Evolutionary conservation across 2,329 filamentous ascomycete genomes (phyloP), one percentile per base, ranked within the genome.

Genomic region (Aureobasidium sp.): DNA sequence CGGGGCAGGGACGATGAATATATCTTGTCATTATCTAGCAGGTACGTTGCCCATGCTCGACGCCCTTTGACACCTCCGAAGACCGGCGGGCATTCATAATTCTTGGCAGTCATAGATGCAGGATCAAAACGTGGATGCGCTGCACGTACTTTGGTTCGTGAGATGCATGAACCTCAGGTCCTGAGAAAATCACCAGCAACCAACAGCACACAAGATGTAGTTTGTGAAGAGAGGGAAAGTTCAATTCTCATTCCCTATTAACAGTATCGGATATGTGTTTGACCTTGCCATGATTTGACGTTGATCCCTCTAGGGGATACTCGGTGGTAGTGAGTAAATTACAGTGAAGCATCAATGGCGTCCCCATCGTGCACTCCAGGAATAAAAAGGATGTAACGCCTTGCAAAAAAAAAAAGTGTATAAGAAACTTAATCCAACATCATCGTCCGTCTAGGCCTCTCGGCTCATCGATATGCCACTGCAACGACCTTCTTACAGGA

Each of bases 381-480:
- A 54, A n/a, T n/a, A 42, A 42, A 54, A 54, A 42, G 27, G 27
- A 40, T 53, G 25, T 42, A 54, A 54, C 51, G 51, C 51, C 51
- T 42, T 33, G 51, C 51, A 23, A 43, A n/a, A n/a, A n/a, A 54
- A 53, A 42, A 38, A 37, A 53, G 37, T 53, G 49, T 53, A 53
- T 53, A 53, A 53, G 49, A 53, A 53, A 53, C 40, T 53, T 53
- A 50, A 37, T 53, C 49, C 49, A 19, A 53, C 49, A 53, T 53
- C 33, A 8, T 38, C 49, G 49, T 11, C 49, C 49, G 37, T 33
- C 23, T 13, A 11, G 23, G 33, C 37, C 23, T 53, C 19, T 50
- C 33, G 37, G n/a, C 49, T 40, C 49, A 53, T 53, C 33, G 49
- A 53, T 29, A 38, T 53, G 49, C 35, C 15, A 19, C 40, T 53